Evolutionary conservation across 2,329 filamentous ascomycete species (phyloP), one percentile per base, ranked within the genome.

Genomic region (Colletotrichum tamarilloi): DNA sequence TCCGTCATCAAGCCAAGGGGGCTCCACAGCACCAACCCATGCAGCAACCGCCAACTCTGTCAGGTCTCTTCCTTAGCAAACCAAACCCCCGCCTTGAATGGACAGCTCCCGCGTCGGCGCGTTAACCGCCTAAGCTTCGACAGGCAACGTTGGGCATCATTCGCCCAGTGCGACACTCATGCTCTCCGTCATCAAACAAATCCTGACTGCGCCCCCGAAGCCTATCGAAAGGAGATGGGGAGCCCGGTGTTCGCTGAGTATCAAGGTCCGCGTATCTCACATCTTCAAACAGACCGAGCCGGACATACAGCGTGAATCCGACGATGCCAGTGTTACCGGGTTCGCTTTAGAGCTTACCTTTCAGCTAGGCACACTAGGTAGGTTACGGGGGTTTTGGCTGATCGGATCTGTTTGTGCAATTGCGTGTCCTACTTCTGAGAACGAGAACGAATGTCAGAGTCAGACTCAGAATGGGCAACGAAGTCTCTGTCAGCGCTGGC

Each of bases 31-130:
- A 26, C 24, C 56, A 38, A 62, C 62, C 26, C 19, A 14, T 56
- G 55, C 42, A 66, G 26, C 38, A 49, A 59, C 53, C 16, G 6
- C 55, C 42, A 49, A 30, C 32, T 57, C 24, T 19, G 12, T 56
- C 30, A 59, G 26, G 26, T 63, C 19, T 30, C 30, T 57, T 22
- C 66, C 19, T 52, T 32, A 30, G 66, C 38, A 53, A 30, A 57
- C n/a, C 19, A 52, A 42, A 26, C 49, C 68, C 68, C 59, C 58
- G 58, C 65, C 69, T 62, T 16, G 19, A 19, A 32, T 63, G 49
- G 53, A 59, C 59, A 26, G 59, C 32, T 28, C 11, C 30, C 59
- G 22, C 26, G 19, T 72, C 64, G 30, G 59, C 53, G 53, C 53
- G 59, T 35, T 52, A 35, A 22, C 35, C 49, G 64, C 66, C 53